Evolutionary conservation across 805 yeast genomes (phyloP).

Genomic region (Brettanomyces naardenensis): DNA sequence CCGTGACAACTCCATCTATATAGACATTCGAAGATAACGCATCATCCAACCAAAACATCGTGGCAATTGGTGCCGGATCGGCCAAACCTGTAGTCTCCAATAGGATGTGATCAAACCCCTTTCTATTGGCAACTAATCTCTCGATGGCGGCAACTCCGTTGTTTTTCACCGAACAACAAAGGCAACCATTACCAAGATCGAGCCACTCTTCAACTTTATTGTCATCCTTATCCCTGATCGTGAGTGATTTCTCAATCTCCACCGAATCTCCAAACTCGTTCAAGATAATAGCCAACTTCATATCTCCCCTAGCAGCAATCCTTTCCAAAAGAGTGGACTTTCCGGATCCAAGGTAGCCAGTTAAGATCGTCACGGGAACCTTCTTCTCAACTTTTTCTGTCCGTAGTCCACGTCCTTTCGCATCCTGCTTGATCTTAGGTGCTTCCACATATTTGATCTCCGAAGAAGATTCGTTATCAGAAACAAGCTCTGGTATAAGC

Average conservation of each 20-base stretch:
- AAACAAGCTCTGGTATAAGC: constrained; percentile 22
- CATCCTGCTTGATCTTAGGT: constrained; percentile 1
- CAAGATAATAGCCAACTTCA: constrained; percentile 79
- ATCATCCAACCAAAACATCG: constrained; percentile 96
- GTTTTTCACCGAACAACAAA: constrained; percentile 94
- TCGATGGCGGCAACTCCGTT: constrained; percentile 94
- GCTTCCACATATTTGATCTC: constrained; percentile 19
- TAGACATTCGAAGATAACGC: constrained; percentile 78
- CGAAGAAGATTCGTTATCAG: constrained; percentile 15
- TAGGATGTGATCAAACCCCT: constrained; percentile 76
- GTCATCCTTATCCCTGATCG: constrained; percentile 47
- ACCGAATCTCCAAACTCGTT: constrained; percentile 91
- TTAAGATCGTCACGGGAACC: constrained; percentile 87
- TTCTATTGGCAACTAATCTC: constrained; percentile 62
- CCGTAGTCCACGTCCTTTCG: constrained; percentile 12
- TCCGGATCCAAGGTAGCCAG: constrained; percentile 94
- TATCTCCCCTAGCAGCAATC: constrained; percentile 62
- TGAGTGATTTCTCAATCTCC: constrained; percentile 80
- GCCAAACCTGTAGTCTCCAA: constrained; percentile 95
- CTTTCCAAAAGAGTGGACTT: constrained; percentile 78
- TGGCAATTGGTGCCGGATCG: constrained; percentile 95
- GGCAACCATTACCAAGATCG: constrained; percentile 92
- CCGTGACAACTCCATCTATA: constrained; percentile 88
- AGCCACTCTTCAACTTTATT: constrained; percentile 83
- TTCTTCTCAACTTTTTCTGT: constrained; percentile 27